Percentiles rank a stretch among this genome's conserved stretches.
These are phyloP conservation scores for Alternaria viburni DNA, from an alignment of 2,329 filamentous ascomycete species.

Conservation along the genomic window DNA sequence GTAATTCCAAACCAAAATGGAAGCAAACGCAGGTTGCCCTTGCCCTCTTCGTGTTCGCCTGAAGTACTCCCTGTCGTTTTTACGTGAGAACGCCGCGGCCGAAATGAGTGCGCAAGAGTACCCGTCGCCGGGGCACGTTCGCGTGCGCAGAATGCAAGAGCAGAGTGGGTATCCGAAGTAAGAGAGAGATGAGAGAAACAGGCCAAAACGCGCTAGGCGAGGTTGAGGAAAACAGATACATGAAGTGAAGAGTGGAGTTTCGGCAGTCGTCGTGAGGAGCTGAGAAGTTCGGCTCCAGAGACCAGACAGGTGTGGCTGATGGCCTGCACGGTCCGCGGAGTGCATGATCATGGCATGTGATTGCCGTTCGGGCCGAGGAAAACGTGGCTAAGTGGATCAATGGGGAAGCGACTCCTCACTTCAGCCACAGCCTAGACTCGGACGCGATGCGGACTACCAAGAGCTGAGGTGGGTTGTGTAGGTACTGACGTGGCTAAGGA, in stretches of 20 bases:
- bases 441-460: constrained; percentile 18
- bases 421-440: constrained; percentile 27
- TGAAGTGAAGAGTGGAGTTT: constrained; percentile 29
- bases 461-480: constrained; percentile 25
- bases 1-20: constrained; percentile 1
- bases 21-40: constrained; percentile 5
- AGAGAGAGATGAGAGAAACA: constrained; percentile 14
- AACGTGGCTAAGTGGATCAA: constrained; percentile 17
- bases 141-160: constrained; percentile 16
- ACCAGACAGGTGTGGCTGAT: constrained; percentile 6
- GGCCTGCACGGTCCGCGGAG: background rate
- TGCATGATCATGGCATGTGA: constrained; percentile 10
- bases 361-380: constrained; percentile 18
- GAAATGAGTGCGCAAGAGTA: constrained; percentile 17
- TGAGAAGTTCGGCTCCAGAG: background rate
- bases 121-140: constrained; percentile 9
- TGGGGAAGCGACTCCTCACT: constrained; percentile 7
- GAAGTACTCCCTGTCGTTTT: constrained; percentile 17
- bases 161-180: constrained; percentile 33
- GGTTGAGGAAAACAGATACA: constrained; percentile 23
- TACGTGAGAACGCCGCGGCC: constrained; percentile 24
- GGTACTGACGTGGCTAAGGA: constrained; percentile 20
- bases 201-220: constrained; percentile 6
- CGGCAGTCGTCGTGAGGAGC: background rate
- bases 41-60: constrained; percentile 2